phyloP scores from a whole-genome alignment of 2,329 filamentous ascomycete genomes.

The Trichoderma sp. region DNA sequence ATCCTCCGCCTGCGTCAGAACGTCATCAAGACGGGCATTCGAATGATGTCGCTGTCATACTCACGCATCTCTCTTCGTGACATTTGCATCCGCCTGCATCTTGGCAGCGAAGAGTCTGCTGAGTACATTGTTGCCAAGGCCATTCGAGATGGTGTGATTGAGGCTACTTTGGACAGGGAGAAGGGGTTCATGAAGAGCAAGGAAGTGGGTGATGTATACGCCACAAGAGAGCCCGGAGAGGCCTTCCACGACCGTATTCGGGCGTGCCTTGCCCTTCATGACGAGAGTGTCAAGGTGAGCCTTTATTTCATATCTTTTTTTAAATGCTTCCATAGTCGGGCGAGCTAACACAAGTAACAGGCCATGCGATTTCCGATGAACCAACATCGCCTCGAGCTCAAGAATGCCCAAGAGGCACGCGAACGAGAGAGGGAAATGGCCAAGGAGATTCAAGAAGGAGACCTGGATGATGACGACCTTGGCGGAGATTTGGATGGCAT shows the following conservation, averaged over 20 bases:
- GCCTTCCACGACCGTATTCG: conserved; percentile 96
- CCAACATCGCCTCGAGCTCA: conserved; percentile 93
- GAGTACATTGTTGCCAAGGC: conserved; percentile 99
- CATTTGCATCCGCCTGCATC: conserved; percentile 90
- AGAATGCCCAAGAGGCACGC: conserved; percentile 97
- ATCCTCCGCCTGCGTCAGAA: conserved; percentile 95
- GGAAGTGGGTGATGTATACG: conserved; percentile 92
- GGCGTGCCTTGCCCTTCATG: conserved; percentile 86
- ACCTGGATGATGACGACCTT: conserved; percentile 94
- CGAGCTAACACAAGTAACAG: conserved; percentile 41
- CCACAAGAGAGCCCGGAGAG: conserved; percentile 91
- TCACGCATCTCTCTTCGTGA: conserved; percentile 95
- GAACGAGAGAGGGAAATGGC: conserved; percentile 95
- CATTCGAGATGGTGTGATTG: conserved; percentile 94
- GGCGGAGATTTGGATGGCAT: conserved; percentile 95
- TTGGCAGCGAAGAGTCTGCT: conserved; percentile 94
- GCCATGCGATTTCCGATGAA: conserved; percentile 99
- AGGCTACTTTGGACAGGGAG: conserved; percentile 91
- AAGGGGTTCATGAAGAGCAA: conserved; percentile 98
- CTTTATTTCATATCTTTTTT: neutral
- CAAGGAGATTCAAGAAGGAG: conserved; percentile 97
- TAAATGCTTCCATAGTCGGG: neutral
- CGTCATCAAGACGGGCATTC: conserved; percentile 98
- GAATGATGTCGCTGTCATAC: conserved; percentile 98
- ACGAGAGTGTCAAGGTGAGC: conserved; percentile 94